These are phyloP conservation scores for Pythium rishiriense DNA, from an alignment of 352 stramenopile genomes.

Conservation along the genomic window DNA sequence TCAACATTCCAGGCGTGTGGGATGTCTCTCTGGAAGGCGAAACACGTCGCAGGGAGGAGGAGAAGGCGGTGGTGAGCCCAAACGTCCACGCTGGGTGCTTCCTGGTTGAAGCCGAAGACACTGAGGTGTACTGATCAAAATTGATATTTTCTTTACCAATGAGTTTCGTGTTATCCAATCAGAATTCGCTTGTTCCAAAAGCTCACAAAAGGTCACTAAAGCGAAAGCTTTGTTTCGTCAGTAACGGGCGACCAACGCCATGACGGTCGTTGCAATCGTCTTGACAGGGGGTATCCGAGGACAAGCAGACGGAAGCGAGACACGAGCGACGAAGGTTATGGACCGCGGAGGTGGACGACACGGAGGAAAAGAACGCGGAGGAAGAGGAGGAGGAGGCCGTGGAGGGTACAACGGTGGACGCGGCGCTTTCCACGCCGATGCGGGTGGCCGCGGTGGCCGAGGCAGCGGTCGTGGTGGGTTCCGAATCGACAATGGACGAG, in stretches of 20 bases:
- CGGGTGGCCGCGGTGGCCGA: background rate
- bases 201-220: background rate
- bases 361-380: slow-evolving; percentile 1
- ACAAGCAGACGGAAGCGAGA: background rate
- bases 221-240: background rate
- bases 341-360: slow-evolving; percentile 12
- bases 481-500: background rate
- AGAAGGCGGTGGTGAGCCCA: background rate
- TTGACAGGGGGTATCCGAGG: background rate
- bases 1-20: slow-evolving; percentile 16
- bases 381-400: slow-evolving; percentile 2
- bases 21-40: slow-evolving; percentile 18
- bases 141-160: background rate
- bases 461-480: slow-evolving; percentile 14
- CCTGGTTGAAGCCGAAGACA: slow-evolving; percentile 21
- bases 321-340: slow-evolving; percentile 1
- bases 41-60: background rate
- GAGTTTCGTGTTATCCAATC: slow-evolving; percentile 12
- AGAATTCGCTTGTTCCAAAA: background rate
- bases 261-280: background rate
- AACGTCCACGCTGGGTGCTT: slow-evolving; percentile 15
- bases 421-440: slow-evolving; percentile 1
- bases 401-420: slow-evolving; percentile 3
- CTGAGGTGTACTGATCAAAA: slow-evolving; percentile 10
- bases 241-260: background rate